A percentile compares a stretch with the other conserved stretches of the same genome.
These are phyloP conservation scores for Smithsoniella earleae DNA, from an alignment of 163 green algal genomes.

Conservation along the genomic window DNA sequence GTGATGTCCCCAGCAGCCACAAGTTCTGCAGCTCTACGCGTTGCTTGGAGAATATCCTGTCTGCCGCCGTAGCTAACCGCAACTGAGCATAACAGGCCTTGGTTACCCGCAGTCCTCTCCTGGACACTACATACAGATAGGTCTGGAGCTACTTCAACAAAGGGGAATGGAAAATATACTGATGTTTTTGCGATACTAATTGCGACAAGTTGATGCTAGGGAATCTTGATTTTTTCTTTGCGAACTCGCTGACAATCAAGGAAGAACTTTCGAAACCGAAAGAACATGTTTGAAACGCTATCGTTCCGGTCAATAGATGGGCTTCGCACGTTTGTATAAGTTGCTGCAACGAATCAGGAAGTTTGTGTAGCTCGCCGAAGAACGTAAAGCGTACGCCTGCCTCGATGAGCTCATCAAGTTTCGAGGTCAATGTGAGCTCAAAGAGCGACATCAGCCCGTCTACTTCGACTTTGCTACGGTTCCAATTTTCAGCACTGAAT, in stretches of 20 bases:
- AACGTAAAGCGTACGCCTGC: conserved; percentile 4
- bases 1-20: not conserved
- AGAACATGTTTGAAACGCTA: not conserved
- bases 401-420: not conserved
- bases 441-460: conserved; percentile 5
- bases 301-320: no score
- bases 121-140: not conserved
- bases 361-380: conserved; percentile 14
- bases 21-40: not conserved
- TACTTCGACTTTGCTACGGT: not conserved
- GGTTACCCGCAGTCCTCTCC: not conserved
- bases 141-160: no score
- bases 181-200: not conserved
- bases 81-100: not conserved
- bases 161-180: not conserved
- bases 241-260: not conserved
- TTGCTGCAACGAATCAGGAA: not conserved
- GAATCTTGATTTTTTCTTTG: not conserved
- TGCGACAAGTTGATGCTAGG: not conserved
- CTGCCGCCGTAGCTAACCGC: conserved; percentile 23
- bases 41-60: conserved; percentile 13
- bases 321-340: not conserved
- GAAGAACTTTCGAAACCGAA: not conserved
- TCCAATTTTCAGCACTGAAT: conserved; percentile 28
- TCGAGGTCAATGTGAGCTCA: conserved; percentile 9